These are phyloP conservation scores for Neolentinus lepideus DNA, from an alignment of 1,284 basidiomycete genomes.

Conservation along the genomic window DNA sequence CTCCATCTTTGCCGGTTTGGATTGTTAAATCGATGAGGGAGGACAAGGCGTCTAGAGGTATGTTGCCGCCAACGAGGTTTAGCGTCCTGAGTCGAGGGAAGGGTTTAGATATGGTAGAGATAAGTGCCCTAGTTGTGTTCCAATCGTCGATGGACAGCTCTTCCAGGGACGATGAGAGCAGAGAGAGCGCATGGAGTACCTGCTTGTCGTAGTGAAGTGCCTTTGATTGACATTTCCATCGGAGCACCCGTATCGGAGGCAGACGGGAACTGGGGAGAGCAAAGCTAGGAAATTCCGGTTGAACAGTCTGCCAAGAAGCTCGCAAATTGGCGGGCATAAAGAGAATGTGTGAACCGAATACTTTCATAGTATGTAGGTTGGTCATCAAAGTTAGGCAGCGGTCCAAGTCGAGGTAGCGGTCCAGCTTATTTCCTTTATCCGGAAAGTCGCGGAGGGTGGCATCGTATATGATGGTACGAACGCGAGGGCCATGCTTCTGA, in stretches of 20 bases:
- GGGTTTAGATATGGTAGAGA: not conserved
- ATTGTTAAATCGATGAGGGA: not conserved
- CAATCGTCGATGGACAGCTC: not conserved
- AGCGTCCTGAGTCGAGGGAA: not conserved
- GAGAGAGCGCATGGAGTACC: not conserved
- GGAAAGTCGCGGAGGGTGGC: not conserved
- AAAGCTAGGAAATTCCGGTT: not conserved
- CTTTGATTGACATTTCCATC: not conserved
- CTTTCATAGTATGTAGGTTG: not conserved
- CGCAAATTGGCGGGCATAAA: not conserved
- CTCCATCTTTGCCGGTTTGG: not conserved
- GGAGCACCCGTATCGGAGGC: not conserved
- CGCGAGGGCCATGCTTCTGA: not conserved
- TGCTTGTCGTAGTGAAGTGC: not conserved
- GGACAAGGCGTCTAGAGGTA: not conserved
- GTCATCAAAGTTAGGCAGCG: not conserved
- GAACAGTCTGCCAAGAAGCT: not conserved
- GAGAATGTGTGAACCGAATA: not conserved
- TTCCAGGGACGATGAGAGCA: not conserved
- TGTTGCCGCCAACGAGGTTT: not conserved
- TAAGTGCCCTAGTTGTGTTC: not conserved
- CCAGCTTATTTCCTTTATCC: not conserved
- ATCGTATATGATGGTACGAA: not conserved
- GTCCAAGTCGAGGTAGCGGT: not conserved
- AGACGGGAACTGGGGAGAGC: not conserved